Evolutionary conservation across 2,329 filamentous ascomycete genomes (phyloP), one percentile per base, ranked within the genome.

Genomic region (Colletotrichum abscissum): DNA sequence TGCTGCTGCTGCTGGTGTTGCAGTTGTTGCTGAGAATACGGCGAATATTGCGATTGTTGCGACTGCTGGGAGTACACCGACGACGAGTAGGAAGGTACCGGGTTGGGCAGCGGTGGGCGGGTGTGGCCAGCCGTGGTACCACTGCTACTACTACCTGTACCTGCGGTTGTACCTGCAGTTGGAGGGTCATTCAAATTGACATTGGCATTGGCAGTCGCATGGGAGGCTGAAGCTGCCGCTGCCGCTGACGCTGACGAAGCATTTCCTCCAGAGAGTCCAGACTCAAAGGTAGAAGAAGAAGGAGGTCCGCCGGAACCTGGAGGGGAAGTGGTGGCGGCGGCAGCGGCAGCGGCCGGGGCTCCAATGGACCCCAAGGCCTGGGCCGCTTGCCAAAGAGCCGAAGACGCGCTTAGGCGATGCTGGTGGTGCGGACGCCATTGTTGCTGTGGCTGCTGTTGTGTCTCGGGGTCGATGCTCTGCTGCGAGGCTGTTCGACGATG

Each of bases 101-200:
- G 57, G 65, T 73, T 71, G 71, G 71, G 67, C 56, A 64, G 65
- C 59, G 54, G 66, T n/a, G 67, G 55, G 33, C n/a, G 49, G 46
- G 52, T 35, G 57, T 30, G 22, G 66, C 49, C 81, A 80, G 33
- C 63, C 46, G 42, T 67, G 42, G 14, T 60, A 71, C 55, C 63
- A 55, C 14, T 63, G 16, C 14, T 60, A 42, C 69, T 75, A 69
- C 69, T 78, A 26, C 26, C 42, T 56, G 70, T 76, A 73, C 62
- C 75, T 75, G 67, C 76, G 26, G 42, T 49, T 42, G 72, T 49
- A 49, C 16, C 72, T 63, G 38, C 67, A 33, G 56, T 60, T 28
- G 26, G 16, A 33, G 55, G 28, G 14, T 12, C 42, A 22, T 49
- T 19, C 42, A 22, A 49, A 49, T n/a, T 55, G 52, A 55, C 52